A percentile compares a stretch with the other conserved stretches of the same genome.
Evolutionary conservation across 176 grass and related monocot genomes (phyloP).

Genomic region (Aegilops sharonensis): DNA sequence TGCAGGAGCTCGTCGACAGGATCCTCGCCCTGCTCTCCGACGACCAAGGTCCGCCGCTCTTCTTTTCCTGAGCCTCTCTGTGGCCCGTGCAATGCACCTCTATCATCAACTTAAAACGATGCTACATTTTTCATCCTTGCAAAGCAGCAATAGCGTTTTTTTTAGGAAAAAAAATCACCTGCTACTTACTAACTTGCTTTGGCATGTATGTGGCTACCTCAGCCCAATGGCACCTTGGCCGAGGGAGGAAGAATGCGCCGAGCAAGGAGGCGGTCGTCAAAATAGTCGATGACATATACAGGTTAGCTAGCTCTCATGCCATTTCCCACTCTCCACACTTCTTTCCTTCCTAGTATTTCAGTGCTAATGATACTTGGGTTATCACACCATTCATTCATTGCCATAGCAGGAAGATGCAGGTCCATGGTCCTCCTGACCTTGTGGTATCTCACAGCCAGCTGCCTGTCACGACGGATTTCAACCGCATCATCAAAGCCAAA

Average conservation of each 20-base stretch:
- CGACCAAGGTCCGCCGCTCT: constrained; percentile 16
- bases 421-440: constrained; percentile 42
- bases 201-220: background rate
- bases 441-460: constrained; percentile 23
- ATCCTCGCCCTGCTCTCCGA: constrained; percentile 44
- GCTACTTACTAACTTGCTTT: background rate
- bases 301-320: constrained; percentile 17
- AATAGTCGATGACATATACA: constrained; percentile 62
- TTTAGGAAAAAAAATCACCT: too few species aligned
- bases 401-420: constrained; percentile 57
- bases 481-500: constrained; percentile 33
- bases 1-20: constrained; percentile 58
- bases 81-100: background rate
- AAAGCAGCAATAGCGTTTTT: too few species aligned
- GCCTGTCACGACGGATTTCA: constrained; percentile 25
- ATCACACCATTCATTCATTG: background rate
- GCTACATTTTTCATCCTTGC: too few species aligned
- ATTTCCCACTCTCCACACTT: background rate
- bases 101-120: background rate
- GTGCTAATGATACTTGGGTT: background rate
- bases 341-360: background rate
- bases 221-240: constrained; percentile 27
- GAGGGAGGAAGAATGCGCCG: constrained; percentile 32
- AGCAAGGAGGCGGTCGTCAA: constrained; percentile 45
- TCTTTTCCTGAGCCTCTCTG: accelerated